Evolutionary conservation across 202 grass and related monocot genomes (phyloP).

Genomic region (Setaria italica): DNA sequence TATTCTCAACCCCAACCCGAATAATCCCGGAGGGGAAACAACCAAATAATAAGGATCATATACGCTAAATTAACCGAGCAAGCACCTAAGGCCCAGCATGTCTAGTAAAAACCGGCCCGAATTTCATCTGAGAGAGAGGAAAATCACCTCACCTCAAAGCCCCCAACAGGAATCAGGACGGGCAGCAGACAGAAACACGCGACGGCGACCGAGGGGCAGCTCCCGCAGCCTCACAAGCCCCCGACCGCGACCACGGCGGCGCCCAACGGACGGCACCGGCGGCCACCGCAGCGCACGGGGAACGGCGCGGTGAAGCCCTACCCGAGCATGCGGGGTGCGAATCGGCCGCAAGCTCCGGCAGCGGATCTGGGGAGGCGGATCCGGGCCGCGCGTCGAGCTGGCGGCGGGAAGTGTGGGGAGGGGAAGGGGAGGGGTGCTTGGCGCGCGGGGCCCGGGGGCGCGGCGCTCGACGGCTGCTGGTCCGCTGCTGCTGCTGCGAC

Average conservation of each 20-base stretch:
- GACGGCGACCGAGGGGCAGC: background rate
- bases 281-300: background rate
- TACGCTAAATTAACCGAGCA: background rate
- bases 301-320: conserved; percentile 4
- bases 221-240: background rate
- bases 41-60: background rate
- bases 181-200: background rate
- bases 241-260: background rate
- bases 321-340: background rate
- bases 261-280: background rate
- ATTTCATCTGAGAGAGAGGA: background rate
- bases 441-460: too few species aligned
- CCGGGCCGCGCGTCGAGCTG: background rate
- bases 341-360: background rate
- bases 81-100: background rate
- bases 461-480: background rate
- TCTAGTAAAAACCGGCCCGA: background rate
- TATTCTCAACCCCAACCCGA: background rate
- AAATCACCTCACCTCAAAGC: conserved; percentile 17
- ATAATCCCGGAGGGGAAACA: background rate
- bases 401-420: background rate
- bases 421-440: background rate
- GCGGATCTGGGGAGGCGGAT: conserved; percentile 33
- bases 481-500: conserved; percentile 12
- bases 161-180: conserved; percentile 1